Evolutionary conservation across 2,329 filamentous ascomycete genomes (phyloP), one percentile per base, ranked within the genome.

Genomic region (Fusarium liriodendri): DNA sequence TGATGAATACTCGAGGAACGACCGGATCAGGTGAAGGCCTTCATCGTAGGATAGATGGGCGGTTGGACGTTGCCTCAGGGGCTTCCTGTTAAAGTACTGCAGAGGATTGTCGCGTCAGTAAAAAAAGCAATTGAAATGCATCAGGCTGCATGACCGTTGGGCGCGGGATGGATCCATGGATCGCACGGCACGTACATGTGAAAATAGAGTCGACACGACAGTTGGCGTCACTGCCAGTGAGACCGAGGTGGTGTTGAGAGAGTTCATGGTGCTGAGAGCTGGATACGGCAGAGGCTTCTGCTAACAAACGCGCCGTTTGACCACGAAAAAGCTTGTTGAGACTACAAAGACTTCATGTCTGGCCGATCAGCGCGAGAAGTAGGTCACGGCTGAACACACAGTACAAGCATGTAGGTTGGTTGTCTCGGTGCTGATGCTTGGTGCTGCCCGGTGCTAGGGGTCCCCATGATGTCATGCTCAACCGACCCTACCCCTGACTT

Each of bases 31-130:
- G 73, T 94, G 91, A 16, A 99, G 88, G 40, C 95, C 96, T 84
- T 98, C 94, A 80, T 98, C 94, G 84, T 99, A 99, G 62, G 95
- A 95, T 65, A 99, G 91, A 81, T 97, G 94, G 1, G 94, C 93
- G 1, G 94, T 97, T 1, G 96, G 96, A 72, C 95, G 95, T 74
- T 95, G 87, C 71, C 89, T 91, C 33, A 93, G 87, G 2, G 91
- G 89, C 79, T 93, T 93, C 73, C 94, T 92, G 79, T 97, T 93
- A 70, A 97, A 86, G 83, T 97, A 98, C 93, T 97, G 64, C 33
- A 64, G 64, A 40, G 50, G 11, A n/a, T 25, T 37, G 27, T 40
- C 59, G 57, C 22, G 61, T 75, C 54, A 77, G 69, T 62, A 14
- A 25, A 63, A 60, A 66, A 57, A 64, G 47, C 25, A 68, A 63